Conservation (phyloP, 805 yeast genomes). For the Suhomyces faveliae region DNA sequence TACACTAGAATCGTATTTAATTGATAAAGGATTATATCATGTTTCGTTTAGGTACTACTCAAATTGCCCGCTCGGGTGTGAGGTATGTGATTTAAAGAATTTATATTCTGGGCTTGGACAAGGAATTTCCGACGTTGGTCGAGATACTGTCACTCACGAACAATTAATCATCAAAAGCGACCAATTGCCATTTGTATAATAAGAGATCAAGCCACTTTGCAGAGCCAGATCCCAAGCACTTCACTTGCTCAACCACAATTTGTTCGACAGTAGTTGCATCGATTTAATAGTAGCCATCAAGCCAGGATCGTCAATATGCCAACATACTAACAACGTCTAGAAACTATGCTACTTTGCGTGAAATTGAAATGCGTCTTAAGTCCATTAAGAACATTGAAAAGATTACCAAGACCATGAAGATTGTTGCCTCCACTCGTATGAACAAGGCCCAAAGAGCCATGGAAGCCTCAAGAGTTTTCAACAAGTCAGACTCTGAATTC, state of each 20-base stretch:
- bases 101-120: not conserved
- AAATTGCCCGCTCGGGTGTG: slow-evolving; percentile 50
- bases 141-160: not conserved
- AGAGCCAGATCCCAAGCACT: not conserved
- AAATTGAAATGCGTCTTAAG: slow-evolving; percentile 96
- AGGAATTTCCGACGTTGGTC: not conserved
- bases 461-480: slow-evolving; percentile 82
- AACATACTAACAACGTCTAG: slow-evolving; percentile 42
- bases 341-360: slow-evolving; percentile 97
- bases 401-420: slow-evolving; percentile 99
- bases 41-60: slow-evolving; percentile 56
- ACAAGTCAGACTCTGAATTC: slow-evolving; percentile 75
- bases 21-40: slow-evolving; percentile 21
- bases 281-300: not conserved
- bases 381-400: slow-evolving; percentile 98
- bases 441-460: slow-evolving; percentile 94
- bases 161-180: not conserved
- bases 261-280: not conserved
- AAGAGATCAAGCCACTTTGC: not conserved
- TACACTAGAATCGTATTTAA: slow-evolving; percentile 4
- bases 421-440: slow-evolving; percentile 97
- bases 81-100: slow-evolving; percentile 43
- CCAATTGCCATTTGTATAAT: not conserved
- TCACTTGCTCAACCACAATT: not conserved
- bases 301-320: not conserved